phyloP scores from a whole-genome alignment of 1,284 basidiomycete genomes.

The Afroboletus lepidellus region DNA sequence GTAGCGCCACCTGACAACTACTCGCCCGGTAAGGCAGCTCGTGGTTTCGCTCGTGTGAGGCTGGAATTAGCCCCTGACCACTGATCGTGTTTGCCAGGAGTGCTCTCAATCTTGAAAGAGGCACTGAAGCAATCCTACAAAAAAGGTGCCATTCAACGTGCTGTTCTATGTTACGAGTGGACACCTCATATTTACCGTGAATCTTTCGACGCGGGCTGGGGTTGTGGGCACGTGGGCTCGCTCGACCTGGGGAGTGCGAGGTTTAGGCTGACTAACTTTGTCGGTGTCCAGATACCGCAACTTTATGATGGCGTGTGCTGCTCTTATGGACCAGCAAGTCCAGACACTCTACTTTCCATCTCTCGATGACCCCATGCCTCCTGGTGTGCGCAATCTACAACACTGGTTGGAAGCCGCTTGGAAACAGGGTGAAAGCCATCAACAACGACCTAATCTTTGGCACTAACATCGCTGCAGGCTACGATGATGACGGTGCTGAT shows the following conservation, averaged over 20 bases:
- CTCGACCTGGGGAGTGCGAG: not conserved
- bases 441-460: not conserved
- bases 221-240: constrained; percentile 60
- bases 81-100: constrained; percentile 41
- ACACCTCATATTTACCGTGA: constrained; percentile 62
- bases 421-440: constrained; percentile 48
- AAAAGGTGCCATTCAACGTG: constrained; percentile 53
- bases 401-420: constrained; percentile 79
- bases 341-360: constrained; percentile 61
- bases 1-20: constrained; percentile 63
- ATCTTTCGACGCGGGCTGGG: constrained; percentile 64
- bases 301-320: constrained; percentile 77
- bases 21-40: constrained; percentile 57
- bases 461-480: constrained; percentile 47
- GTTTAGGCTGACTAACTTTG: constrained; percentile 4
- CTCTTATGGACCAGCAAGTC: constrained; percentile 61
- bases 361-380: constrained; percentile 55
- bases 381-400: constrained; percentile 74
- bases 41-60: too few relatives aligned
- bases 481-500: constrained; percentile 64
- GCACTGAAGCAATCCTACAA: constrained; percentile 53
- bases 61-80: constrained; percentile 6
- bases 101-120: constrained; percentile 63
- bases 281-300: constrained; percentile 70
- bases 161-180: constrained; percentile 63